A percentile compares a stretch with the other conserved stretches of the same genome.
Conservation (phyloP, 495 filamentous ascomycete species). For the Penicillium ucsense region DNA sequence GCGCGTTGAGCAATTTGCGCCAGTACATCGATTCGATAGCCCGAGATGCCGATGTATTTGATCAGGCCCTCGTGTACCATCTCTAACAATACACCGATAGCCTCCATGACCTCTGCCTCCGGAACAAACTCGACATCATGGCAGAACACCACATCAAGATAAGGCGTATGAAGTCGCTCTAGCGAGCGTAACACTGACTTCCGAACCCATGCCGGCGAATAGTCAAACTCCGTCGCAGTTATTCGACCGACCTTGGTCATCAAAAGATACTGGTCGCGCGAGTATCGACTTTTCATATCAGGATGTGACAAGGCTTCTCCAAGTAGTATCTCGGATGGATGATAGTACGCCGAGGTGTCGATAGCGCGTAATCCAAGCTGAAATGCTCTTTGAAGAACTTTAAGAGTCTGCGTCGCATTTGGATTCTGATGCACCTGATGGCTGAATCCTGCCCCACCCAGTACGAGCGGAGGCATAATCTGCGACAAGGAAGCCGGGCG, state of each 20-base stretch:
- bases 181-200: conserved; percentile 41
- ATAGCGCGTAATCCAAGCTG: conserved; percentile 64
- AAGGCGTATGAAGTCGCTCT: conserved; percentile 39
- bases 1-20: conserved; percentile 55
- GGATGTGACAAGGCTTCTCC: conserved; percentile 58
- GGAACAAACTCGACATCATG: conserved; percentile 57
- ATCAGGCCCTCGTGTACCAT: conserved; percentile 53
- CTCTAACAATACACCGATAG: conserved; percentile 54
- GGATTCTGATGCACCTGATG: conserved; percentile 66
- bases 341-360: conserved; percentile 90
- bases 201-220: conserved; percentile 43
- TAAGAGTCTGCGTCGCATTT: conserved; percentile 52
- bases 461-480: conserved; percentile 41
- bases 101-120: conserved; percentile 39
- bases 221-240: conserved; percentile 42
- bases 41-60: conserved; percentile 76
- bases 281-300: conserved; percentile 38
- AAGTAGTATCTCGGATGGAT: conserved; percentile 70
- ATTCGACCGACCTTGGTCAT: conserved; percentile 55
- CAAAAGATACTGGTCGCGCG: conserved; percentile 41
- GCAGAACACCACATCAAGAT: conserved; percentile 57
- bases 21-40: conserved; percentile 62
- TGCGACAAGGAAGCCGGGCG: conserved; percentile 5
- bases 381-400: conserved; percentile 63
- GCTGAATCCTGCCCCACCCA: conserved; percentile 84